Base-by-base conservation (phyloP, 2,329 filamentous ascomycete genomes). In the Colletotrichum theobromicola region DNA sequence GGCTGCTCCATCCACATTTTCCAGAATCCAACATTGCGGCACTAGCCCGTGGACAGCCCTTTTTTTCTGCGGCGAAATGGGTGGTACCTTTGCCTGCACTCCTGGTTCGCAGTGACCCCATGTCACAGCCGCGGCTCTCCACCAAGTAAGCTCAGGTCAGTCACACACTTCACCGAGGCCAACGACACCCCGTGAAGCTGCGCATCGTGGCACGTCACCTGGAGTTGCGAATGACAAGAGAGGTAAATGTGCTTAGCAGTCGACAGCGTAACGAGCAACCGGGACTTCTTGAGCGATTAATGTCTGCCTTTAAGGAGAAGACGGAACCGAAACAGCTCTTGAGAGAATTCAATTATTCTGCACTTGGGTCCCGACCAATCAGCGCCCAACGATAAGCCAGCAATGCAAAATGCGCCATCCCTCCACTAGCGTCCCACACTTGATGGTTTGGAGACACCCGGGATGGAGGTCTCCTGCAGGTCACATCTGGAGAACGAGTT, bases 271-370 rank as follows among this genome's bases (percentile, higher is more conserved):
- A 62, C 32, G 42, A 57, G 37, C 42, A 42, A 66, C 28, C 66
- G 46, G 61, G 62, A 42, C 35, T 37, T 57, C 71, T 63, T 74
- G 71, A 74, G 74, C 71, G 74, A 76, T 76, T 76, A 71, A 74
- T 60, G 74, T 32, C 53, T 35, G 72, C 18, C 67, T 70, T 76
- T 76, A 74, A 75, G 63, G 74, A 74, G 42, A 67, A 35, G 55
- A 64, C 35, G 30, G 72, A 74, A 67, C 62, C 66, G 67, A 67
- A 64, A 74, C 35, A 30, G 61, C 67, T 61, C 74, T 70, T 79
- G 77, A 75, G 76, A 78, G 75, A 81, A 81, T 78, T 74, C 78
- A 81, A 82, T 82, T 82, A 82, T 82, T 81, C 79, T 81, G 81
- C 78, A 76, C 80, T 79, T 78, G 60, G 15, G 8, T 7, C 7